Base-by-base conservation (phyloP, 768 basidiomycete species). In the Calocybe indica region DNA sequence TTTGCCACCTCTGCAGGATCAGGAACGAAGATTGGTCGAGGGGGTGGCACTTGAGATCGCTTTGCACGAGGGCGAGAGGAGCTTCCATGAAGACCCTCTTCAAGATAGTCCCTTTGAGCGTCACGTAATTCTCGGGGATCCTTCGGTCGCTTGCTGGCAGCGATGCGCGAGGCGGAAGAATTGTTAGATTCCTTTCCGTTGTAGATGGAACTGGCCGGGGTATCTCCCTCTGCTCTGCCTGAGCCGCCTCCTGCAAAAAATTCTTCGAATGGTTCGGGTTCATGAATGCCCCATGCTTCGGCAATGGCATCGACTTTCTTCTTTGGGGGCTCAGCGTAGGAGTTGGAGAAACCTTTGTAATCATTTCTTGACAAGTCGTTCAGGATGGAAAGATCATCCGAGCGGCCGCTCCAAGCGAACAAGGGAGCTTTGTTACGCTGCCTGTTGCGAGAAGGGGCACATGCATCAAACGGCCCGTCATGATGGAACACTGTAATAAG, bases 281-380 rank as follows among this genome's bases (percentile, higher is more conserved):
- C 91, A 56, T 91, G 88, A 43, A 89, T 90, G 34, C 91, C 91
- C 91, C 91, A 92, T 1, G 91, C 91, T 65, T 92, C 91, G 40
- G 90, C 90, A 49, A 93, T 83, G 34, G 87, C 88, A 56, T 92
- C 88, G 32, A 88, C 83, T 59, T 88, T 88, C 67, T 88, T 89
- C 80, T 90, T 90, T 32, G 83, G 80, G 7, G 78, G 76, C 50
- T 79, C 75, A 46, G 77, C 75, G 40, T 78, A 75, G 13, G 51
- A 40, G 55, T 73, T 63, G 52, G 77, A 63, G 59, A 78, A 79
- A 29, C 83, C 65, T 56, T 72, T 62, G 22, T 22, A 22, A 4
- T 22, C 22, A 22, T 22, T 22, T 22, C 22, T 22, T 22, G 22
- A 22, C 22, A 22, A 22, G 57, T 64, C 69, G 36, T 65, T 62